A percentile compares a stretch with the other conserved stretches of the same genome.
Evolutionary conservation across 129 eudicot genomes (phyloP).

Genomic region (Arctium lappa): DNA sequence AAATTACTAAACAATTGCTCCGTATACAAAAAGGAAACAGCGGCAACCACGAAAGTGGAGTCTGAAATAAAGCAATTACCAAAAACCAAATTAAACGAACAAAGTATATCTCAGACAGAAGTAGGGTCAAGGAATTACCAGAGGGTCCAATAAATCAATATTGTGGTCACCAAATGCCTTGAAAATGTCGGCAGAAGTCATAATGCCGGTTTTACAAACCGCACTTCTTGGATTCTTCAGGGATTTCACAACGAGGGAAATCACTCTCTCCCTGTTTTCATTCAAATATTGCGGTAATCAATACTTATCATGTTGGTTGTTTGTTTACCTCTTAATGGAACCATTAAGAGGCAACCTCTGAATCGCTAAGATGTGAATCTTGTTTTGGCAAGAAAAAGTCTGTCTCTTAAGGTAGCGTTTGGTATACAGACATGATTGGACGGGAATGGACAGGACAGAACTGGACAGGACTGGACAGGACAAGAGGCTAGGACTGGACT

Average conservation of each 20-base stretch:
- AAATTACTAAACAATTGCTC: no score
- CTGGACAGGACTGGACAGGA: no score
- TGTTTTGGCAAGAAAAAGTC: no score
- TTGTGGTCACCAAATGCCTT: conserved; percentile 59
- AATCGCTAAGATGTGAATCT: no score
- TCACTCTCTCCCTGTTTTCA: conserved; percentile 46
- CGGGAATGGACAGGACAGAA: no score
- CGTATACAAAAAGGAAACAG: neutral
- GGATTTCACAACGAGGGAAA: conserved; percentile 62
- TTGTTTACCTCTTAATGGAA: no score
- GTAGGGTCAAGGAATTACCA: conserved; percentile 28
- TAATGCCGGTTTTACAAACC: conserved; percentile 69
- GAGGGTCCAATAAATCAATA: conserved; percentile 56
- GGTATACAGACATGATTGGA: no score
- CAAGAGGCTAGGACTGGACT: no score
- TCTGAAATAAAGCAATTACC: neutral
- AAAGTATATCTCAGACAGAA: neutral
- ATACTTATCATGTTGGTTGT: neutral
- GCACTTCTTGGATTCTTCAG: conserved; percentile 86
- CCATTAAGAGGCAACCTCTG: no score
- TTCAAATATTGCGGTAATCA: neutral
- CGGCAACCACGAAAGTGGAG: neutral
- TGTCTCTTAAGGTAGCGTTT: no score
- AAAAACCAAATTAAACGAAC: neutral
- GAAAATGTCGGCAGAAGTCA: conserved; percentile 68